Percentiles rank a stretch among this genome's conserved stretches.
Conservation (phyloP, 495 filamentous ascomycete species). For the Aspergillus mulundensis region DNA sequence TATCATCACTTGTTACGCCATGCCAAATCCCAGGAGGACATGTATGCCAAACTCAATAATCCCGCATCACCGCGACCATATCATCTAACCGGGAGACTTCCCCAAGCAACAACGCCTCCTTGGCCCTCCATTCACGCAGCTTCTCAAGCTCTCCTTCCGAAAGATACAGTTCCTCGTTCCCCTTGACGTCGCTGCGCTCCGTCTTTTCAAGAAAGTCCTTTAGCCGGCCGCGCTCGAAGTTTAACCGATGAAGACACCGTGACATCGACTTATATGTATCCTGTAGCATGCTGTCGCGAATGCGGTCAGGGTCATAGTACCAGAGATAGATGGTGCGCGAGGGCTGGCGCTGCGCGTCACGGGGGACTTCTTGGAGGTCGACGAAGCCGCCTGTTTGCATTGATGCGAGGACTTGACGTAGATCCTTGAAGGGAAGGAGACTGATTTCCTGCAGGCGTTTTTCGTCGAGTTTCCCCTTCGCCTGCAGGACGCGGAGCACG, state of each 20-base stretch:
- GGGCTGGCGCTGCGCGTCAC: conserved; percentile 71
- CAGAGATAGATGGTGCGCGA: conserved; percentile 81
- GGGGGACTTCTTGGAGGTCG: conserved; percentile 87
- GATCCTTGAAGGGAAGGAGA: conserved; percentile 72
- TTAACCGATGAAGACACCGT: conserved; percentile 71
- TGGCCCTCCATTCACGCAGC: conserved; percentile 62
- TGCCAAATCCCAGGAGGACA: neutral
- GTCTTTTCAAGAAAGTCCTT: conserved; percentile 68
- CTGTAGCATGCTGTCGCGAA: conserved; percentile 60
- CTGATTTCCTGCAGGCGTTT: conserved; percentile 71
- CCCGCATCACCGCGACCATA: conserved; percentile 73
- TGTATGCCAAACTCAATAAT: conserved; percentile 55
- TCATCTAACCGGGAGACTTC: conserved; percentile 80
- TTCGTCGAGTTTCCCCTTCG: conserved; percentile 88
- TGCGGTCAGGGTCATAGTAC: conserved; percentile 77
- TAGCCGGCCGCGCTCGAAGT: conserved; percentile 63
- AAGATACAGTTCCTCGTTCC: conserved; percentile 73
- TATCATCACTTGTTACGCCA: conserved; percentile 10
- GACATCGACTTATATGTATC: conserved; percentile 86
- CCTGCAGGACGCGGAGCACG: conserved; percentile 73
- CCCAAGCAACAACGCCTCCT: conserved; percentile 70
- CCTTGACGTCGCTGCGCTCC: conserved; percentile 76
- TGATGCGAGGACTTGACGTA: conserved; percentile 72
- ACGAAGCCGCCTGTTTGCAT: conserved; percentile 82
- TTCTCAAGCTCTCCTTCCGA: conserved; percentile 60